These are phyloP conservation scores for Pseudomonodictys pantanalensis DNA, from an alignment of 495 filamentous ascomycete genomes.

Conservation along the genomic window DNA sequence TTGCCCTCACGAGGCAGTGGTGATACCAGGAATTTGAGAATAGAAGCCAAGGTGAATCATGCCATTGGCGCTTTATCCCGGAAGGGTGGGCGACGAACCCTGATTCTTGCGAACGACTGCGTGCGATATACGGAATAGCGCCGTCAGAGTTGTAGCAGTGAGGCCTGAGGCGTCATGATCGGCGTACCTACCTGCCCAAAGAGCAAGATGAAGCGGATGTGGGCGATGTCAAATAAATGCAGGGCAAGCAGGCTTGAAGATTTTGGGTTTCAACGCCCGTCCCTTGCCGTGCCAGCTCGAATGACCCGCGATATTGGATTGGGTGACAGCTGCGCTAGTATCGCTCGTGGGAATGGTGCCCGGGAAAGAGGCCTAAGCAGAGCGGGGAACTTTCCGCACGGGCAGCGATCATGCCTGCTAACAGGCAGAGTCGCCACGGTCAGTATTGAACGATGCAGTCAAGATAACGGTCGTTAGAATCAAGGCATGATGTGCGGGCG, in stretches of 20 bases:
- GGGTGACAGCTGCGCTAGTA: constrained; percentile 8
- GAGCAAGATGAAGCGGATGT: constrained; percentile 6
- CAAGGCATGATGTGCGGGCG: constrained; percentile 8
- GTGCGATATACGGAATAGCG: background rate
- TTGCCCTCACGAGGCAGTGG: too few species aligned
- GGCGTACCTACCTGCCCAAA: background rate
- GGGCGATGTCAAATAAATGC: background rate
- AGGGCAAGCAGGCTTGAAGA: background rate
- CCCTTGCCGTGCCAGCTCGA: background rate
- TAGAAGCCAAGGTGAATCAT: too few species aligned
- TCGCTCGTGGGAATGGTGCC: background rate
- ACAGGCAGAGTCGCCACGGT: background rate
- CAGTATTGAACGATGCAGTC: constrained; percentile 8
- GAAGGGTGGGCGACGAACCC: background rate
- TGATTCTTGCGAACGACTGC: too few species aligned
- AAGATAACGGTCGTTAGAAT: constrained; percentile 7
- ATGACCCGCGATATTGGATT: constrained; percentile 5
- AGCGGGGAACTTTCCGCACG: constrained; percentile 5
- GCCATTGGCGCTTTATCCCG: background rate
- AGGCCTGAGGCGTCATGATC: constrained; percentile 28
- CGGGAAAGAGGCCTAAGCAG: constrained; percentile 8
- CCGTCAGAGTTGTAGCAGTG: background rate
- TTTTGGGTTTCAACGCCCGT: constrained; percentile 4
- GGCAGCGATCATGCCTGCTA: constrained; percentile 16
- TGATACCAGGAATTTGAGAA: too few species aligned